A percentile compares a stretch with the other conserved stretches of the same genome.
Evolutionary conservation across 805 yeast species (phyloP).

Genomic region (Schwanniomyces pseudopolymorphus): DNA sequence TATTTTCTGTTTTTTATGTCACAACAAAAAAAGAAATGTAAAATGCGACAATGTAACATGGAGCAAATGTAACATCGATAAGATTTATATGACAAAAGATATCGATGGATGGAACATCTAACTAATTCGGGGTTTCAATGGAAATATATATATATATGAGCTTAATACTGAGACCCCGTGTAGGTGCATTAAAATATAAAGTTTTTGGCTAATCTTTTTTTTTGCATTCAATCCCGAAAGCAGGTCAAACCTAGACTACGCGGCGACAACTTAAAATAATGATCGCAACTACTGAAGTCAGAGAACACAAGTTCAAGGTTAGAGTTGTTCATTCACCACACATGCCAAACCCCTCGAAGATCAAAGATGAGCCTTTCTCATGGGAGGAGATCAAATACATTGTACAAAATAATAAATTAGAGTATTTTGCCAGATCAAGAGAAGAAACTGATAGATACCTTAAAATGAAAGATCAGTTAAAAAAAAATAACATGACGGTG

Average conservation of each 20-base stretch:
- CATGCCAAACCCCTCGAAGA: conserved; percentile 39
- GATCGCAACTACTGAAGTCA: background rate
- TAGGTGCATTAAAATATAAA: background rate
- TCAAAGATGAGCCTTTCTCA: conserved; percentile 36
- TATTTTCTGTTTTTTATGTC: too few relatives aligned
- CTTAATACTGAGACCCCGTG: background rate
- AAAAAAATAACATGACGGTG: conserved; percentile 35
- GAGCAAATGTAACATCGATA: background rate
- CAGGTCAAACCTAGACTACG: background rate
- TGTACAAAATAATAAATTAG: conserved; percentile 42
- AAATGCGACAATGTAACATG: background rate
- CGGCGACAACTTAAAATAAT: background rate
- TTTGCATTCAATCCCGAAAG: background rate
- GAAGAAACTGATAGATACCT: conserved; percentile 44
- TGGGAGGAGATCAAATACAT: conserved; percentile 46
- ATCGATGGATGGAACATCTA: background rate
- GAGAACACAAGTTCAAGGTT: conserved; percentile 8
- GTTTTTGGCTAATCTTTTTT: too few relatives aligned
- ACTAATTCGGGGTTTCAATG: background rate
- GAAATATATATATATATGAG: background rate
- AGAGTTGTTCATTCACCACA: conserved; percentile 26
- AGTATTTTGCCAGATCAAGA: conserved; percentile 48
- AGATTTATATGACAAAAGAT: background rate
- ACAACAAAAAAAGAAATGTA: background rate
- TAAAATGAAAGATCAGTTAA: conserved; percentile 43